Percentiles rank a stretch among this genome's conserved stretches.
phyloP scores from a whole-genome alignment of 805 yeast species.

The Candida sanyiensis region DNA sequence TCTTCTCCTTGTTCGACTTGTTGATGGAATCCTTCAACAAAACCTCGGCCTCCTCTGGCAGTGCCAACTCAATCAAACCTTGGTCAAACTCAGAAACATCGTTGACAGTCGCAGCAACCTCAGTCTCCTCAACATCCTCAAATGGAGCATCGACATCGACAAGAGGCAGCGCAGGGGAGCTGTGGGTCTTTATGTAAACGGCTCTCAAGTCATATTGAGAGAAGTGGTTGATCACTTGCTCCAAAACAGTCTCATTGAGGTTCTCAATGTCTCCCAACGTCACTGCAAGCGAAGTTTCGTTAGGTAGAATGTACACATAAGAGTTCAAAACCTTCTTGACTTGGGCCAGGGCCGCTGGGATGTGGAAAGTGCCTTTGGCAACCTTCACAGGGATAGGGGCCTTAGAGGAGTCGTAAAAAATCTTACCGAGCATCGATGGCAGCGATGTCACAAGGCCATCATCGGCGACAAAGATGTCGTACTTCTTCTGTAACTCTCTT shows the following conservation, averaged over 20 bases:
- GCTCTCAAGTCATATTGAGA: conserved; percentile 44
- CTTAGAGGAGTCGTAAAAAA: conserved; percentile 59
- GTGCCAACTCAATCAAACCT: conserved; percentile 79
- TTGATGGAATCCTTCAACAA: conserved; percentile 40
- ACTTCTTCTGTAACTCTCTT: conserved; percentile 62
- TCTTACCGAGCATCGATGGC: conserved; percentile 80
- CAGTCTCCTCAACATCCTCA: conserved; percentile 34
- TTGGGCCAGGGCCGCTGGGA: conserved; percentile 49
- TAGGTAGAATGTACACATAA: conserved; percentile 61
- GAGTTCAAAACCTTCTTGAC: conserved; percentile 53
- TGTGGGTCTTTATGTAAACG: conserved; percentile 56
- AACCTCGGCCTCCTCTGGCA: conserved; percentile 63
- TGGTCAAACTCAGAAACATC: conserved; percentile 59
- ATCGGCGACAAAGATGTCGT: conserved; percentile 78
- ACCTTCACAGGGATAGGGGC: conserved; percentile 63
- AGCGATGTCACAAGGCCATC: conserved; percentile 72
- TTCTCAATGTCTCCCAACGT: conserved; percentile 53
- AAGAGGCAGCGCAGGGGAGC: conserved; percentile 82
- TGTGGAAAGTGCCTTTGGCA: conserved; percentile 34
- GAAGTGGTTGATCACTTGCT: conserved; percentile 47
- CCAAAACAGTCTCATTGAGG: conserved; percentile 43
- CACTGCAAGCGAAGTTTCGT: conserved; percentile 62
- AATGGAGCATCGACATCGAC: conserved; percentile 53
- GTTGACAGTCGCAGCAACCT: conserved; percentile 39
- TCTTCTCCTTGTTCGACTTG: conserved; percentile 19